Percentiles rank a stretch among this genome's conserved stretches.
Evolutionary conservation across 352 stramenopile species (phyloP).

Genomic region (Globisporangium viniferum): DNA sequence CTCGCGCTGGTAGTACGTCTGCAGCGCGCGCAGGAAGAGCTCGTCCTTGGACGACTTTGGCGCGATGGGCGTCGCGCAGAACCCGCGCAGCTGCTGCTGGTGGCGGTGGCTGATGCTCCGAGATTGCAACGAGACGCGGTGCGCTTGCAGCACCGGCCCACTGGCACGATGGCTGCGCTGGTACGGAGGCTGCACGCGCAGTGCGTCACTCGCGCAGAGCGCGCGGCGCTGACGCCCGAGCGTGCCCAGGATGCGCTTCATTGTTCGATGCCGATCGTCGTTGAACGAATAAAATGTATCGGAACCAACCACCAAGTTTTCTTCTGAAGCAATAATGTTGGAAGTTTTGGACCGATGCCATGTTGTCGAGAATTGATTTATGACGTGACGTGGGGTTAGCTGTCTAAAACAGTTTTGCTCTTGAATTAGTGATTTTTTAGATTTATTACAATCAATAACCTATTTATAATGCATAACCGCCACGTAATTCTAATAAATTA

Average conservation of each 20-base stretch:
- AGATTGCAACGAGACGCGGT: neutral
- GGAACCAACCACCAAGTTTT: too few relatives aligned
- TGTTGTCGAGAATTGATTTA: too few relatives aligned
- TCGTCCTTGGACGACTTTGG: slow-evolving; percentile 41
- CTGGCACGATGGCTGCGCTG: neutral
- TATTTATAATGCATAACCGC: too few relatives aligned
- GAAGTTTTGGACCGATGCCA: too few relatives aligned
- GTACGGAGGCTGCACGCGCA: neutral
- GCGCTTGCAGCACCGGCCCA: neutral
- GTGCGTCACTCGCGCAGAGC: neutral
- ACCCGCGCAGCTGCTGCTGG: slow-evolving; percentile 1
- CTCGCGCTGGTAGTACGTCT: slow-evolving; percentile 44
- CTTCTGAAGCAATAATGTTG: too few relatives aligned
- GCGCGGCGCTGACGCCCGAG: neutral
- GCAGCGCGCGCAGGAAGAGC: slow-evolving; percentile 50
- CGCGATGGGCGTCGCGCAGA: slow-evolving; percentile 4
- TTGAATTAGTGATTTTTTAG: too few relatives aligned
- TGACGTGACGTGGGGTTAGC: too few relatives aligned
- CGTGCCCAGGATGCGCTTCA: slow-evolving; percentile 9
- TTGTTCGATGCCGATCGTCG: neutral
- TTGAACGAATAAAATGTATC: too few relatives aligned
- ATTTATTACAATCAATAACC: too few relatives aligned
- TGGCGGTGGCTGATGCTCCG: neutral
- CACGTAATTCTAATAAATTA: too few relatives aligned
- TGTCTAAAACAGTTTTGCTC: too few relatives aligned